These are phyloP conservation scores for Mucor circinelloides DNA, from an alignment of 371 early-diverging fungal genomes.

Conservation along the genomic window DNA sequence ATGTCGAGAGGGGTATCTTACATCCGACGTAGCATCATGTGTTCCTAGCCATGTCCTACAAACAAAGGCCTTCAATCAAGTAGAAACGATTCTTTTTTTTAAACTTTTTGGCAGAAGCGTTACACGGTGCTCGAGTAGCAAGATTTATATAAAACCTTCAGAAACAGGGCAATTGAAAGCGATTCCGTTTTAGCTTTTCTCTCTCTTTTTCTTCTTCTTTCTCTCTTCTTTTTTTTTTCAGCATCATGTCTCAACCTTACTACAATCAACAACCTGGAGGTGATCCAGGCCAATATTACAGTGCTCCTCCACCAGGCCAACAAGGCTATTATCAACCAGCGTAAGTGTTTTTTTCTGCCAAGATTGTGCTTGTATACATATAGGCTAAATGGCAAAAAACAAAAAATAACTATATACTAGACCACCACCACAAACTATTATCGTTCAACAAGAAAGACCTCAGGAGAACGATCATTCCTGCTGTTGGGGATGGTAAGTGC, in stretches of 20 bases:
- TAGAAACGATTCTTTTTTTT: not conserved
- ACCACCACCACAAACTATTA: constrained; percentile 20
- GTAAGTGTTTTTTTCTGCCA: not conserved
- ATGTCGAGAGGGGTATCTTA: not conserved
- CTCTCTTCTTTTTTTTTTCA: not conserved
- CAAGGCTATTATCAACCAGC: constrained; percentile 16
- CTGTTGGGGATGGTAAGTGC: constrained; percentile 20
- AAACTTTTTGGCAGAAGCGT: constrained; percentile 1
- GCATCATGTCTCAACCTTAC: constrained; percentile 4
- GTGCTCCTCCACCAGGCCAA: constrained; percentile 9
- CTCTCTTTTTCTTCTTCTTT: not conserved
- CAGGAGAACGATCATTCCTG: constrained; percentile 16
- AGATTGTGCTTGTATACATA: not conserved
- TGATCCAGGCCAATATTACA: constrained; percentile 19
- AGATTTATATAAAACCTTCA: not conserved
- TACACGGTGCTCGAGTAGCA: not conserved
- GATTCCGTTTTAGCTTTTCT: constrained; percentile 2
- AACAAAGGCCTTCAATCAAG: not conserved
- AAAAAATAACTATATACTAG: not conserved
- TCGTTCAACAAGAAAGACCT: constrained; percentile 22
- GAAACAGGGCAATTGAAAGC: not conserved
- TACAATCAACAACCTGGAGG: constrained; percentile 10
- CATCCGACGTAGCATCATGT: not conserved
- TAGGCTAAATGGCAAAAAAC: not conserved
- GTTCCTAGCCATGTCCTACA: not conserved